Conservation (phyloP, 441 rosid species). For the Populus hybrid region DNA sequence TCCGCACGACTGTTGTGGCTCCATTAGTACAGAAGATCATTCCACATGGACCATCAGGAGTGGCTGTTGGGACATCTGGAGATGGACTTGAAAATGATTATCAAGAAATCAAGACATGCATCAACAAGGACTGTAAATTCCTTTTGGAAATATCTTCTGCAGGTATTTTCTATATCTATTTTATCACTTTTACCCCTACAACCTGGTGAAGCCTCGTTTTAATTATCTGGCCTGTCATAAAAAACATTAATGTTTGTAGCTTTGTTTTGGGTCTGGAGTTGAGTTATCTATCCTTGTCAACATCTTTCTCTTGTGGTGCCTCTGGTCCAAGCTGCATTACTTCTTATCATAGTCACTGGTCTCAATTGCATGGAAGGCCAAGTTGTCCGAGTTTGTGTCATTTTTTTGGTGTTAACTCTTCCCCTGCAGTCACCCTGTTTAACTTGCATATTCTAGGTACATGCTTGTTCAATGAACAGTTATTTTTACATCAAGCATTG, state of each 20-base stretch:
- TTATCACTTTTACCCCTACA: neutral
- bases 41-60: slow-evolving; percentile 48
- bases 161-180: slow-evolving; percentile 39
- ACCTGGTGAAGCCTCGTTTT: neutral
- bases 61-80: slow-evolving; percentile 46
- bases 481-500: slow-evolving; percentile 5
- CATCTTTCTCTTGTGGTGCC: neutral
- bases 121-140: slow-evolving; percentile 73
- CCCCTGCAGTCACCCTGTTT: neutral
- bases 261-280: neutral
- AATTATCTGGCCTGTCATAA: neutral
- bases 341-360: neutral
- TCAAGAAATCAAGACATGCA: slow-evolving; percentile 55
- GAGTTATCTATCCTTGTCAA: neutral
- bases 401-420: neutral
- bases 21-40: slow-evolving; percentile 68
- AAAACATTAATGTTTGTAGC: neutral
- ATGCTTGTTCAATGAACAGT: neutral
- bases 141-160: slow-evolving; percentile 78
- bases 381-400: neutral
- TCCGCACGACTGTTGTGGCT: slow-evolving; percentile 69
- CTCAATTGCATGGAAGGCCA: neutral
- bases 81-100: slow-evolving; percentile 86
- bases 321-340: neutral
- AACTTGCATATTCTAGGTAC: neutral